Percentiles rank a stretch among this genome's conserved stretches.
phyloP scores from a whole-genome alignment of 768 basidiomycete species.

The Dioszegia hungarica region DNA sequence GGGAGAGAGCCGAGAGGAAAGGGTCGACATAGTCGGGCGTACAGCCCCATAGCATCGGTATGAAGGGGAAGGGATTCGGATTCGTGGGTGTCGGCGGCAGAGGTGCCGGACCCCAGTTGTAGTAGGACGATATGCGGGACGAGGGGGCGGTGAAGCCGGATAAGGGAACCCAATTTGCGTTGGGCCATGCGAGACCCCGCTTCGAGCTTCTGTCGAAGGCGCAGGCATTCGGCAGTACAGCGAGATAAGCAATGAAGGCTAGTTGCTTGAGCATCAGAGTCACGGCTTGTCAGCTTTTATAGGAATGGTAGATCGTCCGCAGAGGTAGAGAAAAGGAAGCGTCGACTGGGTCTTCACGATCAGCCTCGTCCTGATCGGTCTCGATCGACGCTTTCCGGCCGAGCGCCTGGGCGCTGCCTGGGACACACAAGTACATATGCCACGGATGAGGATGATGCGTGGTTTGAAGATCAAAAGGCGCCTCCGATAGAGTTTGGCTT shows the following conservation, averaged over 20 bases:
- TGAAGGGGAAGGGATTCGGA: slow-evolving; percentile 20
- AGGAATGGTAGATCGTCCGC: too few species aligned
- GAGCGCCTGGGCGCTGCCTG: not conserved
- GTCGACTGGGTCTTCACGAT: too few species aligned
- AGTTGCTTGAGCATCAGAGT: not conserved
- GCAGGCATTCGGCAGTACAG: not conserved
- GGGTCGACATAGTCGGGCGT: slow-evolving; percentile 8
- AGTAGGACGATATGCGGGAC: slow-evolving; percentile 23
- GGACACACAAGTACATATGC: not conserved
- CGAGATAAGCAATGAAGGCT: not conserved
- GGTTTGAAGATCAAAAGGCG: slow-evolving; percentile 2
- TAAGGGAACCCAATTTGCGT: slow-evolving; percentile 21
- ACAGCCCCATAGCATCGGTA: slow-evolving; percentile 35
- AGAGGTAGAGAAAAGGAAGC: too few species aligned
- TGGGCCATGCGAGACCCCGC: slow-evolving; percentile 29
- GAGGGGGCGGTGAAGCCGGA: slow-evolving; percentile 17
- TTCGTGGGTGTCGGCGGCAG: not conserved
- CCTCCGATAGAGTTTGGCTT: not conserved
- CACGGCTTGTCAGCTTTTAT: too few species aligned
- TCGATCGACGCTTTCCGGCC: too few species aligned
- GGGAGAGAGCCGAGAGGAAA: slow-evolving; percentile 5
- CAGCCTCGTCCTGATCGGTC: too few species aligned
- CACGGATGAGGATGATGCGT: not conserved
- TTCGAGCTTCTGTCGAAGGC: slow-evolving; percentile 2
- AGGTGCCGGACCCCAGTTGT: slow-evolving; percentile 23